Evolutionary conservation across 176 grass and related monocot genomes (phyloP), one percentile per base, ranked within the genome.

Genomic region (Pontederia crassipes): DNA sequence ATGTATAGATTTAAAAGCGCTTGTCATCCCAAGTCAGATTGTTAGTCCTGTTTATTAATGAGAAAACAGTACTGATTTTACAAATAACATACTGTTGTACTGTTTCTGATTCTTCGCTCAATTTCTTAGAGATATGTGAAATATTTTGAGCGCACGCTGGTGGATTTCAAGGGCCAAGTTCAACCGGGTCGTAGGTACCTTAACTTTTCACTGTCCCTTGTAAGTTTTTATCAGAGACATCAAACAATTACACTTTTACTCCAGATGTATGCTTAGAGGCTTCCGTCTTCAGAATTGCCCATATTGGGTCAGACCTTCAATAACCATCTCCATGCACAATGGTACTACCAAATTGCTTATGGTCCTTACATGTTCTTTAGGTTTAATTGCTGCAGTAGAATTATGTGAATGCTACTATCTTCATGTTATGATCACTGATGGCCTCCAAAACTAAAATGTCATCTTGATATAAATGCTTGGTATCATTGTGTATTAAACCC

Each of bases 11-110:
- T 32, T 29, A 45, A 68, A 55, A 28, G 65, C 28, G 65, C 65
- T 68, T 68, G 16, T 68, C 52, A 32, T 55, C n/a, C 65, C 65
- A 56, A 68, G 65, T 68, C 65, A 68, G 52, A 68, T 68, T 68
- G 65, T 68, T 28, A 68, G 65, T 40, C 52, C 45, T 35, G 14
- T 50, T 65, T 65, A 17, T 65, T 65, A 28, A 17, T 53, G 14
- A 5, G 3, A 62, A 62, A 10, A 11, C 8, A 20, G 14, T 4
- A 35, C 29, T 9, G 10, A 2, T 17, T 1, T 49, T 50, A 12
- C 51, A 49, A 12, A 28, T 24, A 48, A 11, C 0, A 50, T 13
- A 6, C 45, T 65, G 6, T 13, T 48, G 17, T 52, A 29, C n/a
- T 14, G 55, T 35, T 0, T 17, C n/a, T 68, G 52, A 68, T 11